Evolutionary conservation across 225 moss, liverwort and hornwort genomes (phyloP).

Genomic region (Physcomitrium patens): DNA sequence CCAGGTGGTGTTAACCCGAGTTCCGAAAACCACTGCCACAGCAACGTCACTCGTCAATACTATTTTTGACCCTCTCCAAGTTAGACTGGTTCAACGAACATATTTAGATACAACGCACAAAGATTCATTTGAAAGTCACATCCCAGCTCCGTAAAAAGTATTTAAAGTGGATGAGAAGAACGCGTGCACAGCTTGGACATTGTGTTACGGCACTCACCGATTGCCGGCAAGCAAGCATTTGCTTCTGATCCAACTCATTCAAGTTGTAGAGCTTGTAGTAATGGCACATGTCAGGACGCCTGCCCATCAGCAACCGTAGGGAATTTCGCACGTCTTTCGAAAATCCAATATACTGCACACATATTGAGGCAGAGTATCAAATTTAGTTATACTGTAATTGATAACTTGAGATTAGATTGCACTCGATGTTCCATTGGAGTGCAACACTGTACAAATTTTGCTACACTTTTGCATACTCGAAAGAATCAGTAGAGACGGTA

Average conservation of each 20-base stretch:
- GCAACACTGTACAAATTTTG: no score
- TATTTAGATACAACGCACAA: neutral
- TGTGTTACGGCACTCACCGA: conserved; percentile 47
- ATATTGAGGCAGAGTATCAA: neutral
- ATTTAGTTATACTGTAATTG: neutral
- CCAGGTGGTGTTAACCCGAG: conserved; percentile 85
- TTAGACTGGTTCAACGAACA: neutral
- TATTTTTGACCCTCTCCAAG: neutral
- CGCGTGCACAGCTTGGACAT: neutral
- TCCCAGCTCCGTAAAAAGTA: neutral
- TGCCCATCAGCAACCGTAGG: conserved; percentile 85
- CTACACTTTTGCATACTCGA: no score
- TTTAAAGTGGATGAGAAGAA: neutral
- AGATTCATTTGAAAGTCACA: neutral
- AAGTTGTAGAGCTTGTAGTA: conserved; percentile 85
- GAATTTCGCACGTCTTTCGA: conserved; percentile 96
- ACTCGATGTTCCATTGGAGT: no score
- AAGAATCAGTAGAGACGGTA: no score
- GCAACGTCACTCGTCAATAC: neutral
- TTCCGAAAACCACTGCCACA: conserved; percentile 91
- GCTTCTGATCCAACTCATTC: conserved; percentile 75
- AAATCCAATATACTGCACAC: conserved; percentile 80
- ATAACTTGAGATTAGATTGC: neutral
- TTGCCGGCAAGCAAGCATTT: conserved; percentile 77
- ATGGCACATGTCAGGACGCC: conserved; percentile 86